Evolutionary conservation across 805 yeast species (phyloP).

Genomic region (Kodamaea hsintzibuensis): DNA sequence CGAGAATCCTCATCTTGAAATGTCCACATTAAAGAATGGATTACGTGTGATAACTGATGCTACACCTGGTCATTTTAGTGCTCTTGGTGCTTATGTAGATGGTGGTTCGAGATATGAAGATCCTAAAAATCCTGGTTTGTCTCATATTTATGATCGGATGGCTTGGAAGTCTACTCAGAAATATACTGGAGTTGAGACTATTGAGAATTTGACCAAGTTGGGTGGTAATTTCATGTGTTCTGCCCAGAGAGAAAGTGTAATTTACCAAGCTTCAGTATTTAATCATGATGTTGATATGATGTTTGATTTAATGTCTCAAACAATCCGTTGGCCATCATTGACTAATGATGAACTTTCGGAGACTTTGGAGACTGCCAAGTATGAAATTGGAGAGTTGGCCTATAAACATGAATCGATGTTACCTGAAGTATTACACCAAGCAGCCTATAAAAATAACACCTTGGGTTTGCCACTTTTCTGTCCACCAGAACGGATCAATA

Average conservation of each 20-base stretch:
- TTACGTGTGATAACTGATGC: conserved; percentile 80
- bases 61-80: conserved; percentile 87
- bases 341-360: conserved; percentile 71
- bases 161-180: conserved; percentile 75
- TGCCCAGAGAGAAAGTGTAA: conserved; percentile 85
- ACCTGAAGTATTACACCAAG: conserved; percentile 87
- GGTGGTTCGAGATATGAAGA: conserved; percentile 90
- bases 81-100: conserved; percentile 83
- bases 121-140: conserved; percentile 59
- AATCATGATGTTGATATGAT: conserved; percentile 78
- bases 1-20: conserved; percentile 19
- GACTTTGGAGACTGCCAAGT: conserved; percentile 70
- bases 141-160: conserved; percentile 82
- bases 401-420: conserved; percentile 79
- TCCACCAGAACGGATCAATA: conserved; percentile 65
- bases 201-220: conserved; percentile 68
- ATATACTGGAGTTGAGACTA: conserved; percentile 65
- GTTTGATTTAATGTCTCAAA: conserved; percentile 74
- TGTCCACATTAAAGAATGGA: conserved; percentile 65
- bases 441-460: conserved; percentile 72
- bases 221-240: conserved; percentile 97
- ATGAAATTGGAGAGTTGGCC: conserved; percentile 82
- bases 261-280: conserved; percentile 94
- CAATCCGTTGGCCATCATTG: conserved; percentile 70
- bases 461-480: conserved; percentile 86